Evolutionary conservation across 75 land plant genomes (phyloP), one percentile per base, ranked within the genome.

Genomic region (Pinus albicaulis): DNA sequence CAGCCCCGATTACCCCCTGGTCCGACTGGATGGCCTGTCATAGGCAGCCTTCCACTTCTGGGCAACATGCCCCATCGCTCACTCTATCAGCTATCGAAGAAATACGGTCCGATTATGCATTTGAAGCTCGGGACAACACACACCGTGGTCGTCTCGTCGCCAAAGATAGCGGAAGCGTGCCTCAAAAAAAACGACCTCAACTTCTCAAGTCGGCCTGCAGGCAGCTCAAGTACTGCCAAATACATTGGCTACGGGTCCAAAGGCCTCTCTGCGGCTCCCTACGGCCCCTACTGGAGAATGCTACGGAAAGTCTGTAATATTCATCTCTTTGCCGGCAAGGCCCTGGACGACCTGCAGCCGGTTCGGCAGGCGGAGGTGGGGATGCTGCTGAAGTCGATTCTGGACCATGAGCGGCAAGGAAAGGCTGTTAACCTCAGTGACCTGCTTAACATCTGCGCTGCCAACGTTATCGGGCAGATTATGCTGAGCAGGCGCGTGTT

Each of bases 31-130:
- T 92, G 86, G 88, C 96, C 96, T 16, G 58, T 93, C 0, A 36
- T 91, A 5, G 96, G 96, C 28, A 87, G 88, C 89, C 81, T 93
- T 12, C 92, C 88, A 13, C 89, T 89, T 26, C 75, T 93, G 28
- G 94, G 94, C 34, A 62, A 79, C 1, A 74, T 78, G 57, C 96
- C 94, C 3, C 94, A 91, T 82, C 88, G 86, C 26, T 59, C 86
- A 36, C 71, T 93, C 12, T 86, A 87, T 3, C 63, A 71, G 53
- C 62, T 93, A 74, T 77, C 96, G 16, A 69, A 73, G 31, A 34
- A 57, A 59, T 81, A 91, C 80, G 96, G 96, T 4, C 92, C 94
- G 5, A 76, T 93, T 77, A 74, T 91, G 86, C 77, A 82, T 73
- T 85, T 93, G 59, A 80, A 79, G 34, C 55, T 93, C 56, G 96